These are phyloP conservation scores for Pleurotus giganteus DNA, from an alignment of 768 basidiomycete species.

Conservation along the genomic window DNA sequence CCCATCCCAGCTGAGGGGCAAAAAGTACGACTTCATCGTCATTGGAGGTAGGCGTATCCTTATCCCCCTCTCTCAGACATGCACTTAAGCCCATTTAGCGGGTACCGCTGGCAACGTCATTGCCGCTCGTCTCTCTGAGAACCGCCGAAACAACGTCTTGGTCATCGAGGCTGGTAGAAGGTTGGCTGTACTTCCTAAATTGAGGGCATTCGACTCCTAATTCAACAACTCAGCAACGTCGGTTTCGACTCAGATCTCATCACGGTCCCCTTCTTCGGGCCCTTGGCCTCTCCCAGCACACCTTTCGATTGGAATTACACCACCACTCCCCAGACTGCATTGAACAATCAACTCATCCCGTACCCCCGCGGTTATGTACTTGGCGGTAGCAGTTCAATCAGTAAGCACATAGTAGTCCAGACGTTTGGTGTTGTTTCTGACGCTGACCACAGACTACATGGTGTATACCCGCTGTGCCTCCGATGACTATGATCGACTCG, in stretches of 20 bases:
- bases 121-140: constrained; percentile 1
- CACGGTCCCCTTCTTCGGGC: constrained; percentile 17
- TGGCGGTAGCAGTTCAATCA: constrained; percentile 30
- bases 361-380: constrained; percentile 28
- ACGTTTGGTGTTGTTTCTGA: not conserved
- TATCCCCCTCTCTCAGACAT: not conserved
- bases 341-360: constrained; percentile 21
- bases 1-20: not conserved
- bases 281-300: constrained; percentile 11
- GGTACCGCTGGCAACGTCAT: constrained; percentile 8
- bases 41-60: not conserved
- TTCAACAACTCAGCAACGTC: constrained; percentile 13
- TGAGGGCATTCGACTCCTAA: not conserved
- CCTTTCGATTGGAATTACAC: constrained; percentile 34
- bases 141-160: not conserved
- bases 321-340: constrained; percentile 27
- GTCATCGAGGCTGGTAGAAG: constrained; percentile 7
- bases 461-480: constrained; percentile 27
- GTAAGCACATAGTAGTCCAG: constrained; percentile 14
- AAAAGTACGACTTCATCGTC: constrained; percentile 7
- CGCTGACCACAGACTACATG: constrained; percentile 17
- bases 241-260: constrained; percentile 10
- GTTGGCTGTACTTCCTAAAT: not conserved
- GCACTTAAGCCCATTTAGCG: not conserved
- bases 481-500: constrained; percentile 36